phyloP scores from a whole-genome alignment of 768 basidiomycete genomes.

The Rickenella mellea region DNA sequence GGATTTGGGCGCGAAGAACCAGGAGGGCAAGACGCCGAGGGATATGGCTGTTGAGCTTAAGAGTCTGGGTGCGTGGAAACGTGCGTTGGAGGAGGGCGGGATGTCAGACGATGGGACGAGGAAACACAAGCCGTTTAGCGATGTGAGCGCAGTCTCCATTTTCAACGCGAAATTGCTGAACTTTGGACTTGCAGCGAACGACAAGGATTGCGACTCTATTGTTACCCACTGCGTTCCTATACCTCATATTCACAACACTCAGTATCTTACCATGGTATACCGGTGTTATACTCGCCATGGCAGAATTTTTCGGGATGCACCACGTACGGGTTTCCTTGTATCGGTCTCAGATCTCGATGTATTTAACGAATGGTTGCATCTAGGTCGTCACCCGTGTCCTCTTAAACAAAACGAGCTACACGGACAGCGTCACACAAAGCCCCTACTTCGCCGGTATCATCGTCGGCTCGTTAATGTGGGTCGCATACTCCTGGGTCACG shows the following conservation, averaged over 20 bases:
- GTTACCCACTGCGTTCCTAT: conserved; percentile 72
- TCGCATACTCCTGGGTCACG: conserved; percentile 72
- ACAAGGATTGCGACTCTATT: conserved; percentile 73
- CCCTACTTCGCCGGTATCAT: conserved; percentile 95
- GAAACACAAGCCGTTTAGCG: conserved; percentile 58
- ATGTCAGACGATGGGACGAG: conserved; percentile 67
- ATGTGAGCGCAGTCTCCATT: conserved; percentile 33
- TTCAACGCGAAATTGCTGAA: background rate
- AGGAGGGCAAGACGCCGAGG: conserved; percentile 75
- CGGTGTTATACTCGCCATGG: conserved; percentile 71
- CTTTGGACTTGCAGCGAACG: conserved; percentile 64
- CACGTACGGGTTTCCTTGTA: conserved; percentile 45
- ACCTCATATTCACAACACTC: conserved; percentile 76
- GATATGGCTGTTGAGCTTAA: conserved; percentile 96
- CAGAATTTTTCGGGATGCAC: conserved; percentile 89
- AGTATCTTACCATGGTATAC: conserved; percentile 86
- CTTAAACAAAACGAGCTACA: conserved; percentile 72
- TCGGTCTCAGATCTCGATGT: background rate
- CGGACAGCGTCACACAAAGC: conserved; percentile 74
- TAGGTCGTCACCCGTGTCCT: conserved; percentile 81
- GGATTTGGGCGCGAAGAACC: conserved; percentile 72
- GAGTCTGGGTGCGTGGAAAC: conserved; percentile 81
- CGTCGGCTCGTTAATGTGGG: conserved; percentile 77
- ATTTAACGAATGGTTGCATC: background rate
- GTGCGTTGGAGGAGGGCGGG: conserved; percentile 82